Conservation (phyloP, 352 stramenopile genomes). For the Elongisporangium anandrum region DNA sequence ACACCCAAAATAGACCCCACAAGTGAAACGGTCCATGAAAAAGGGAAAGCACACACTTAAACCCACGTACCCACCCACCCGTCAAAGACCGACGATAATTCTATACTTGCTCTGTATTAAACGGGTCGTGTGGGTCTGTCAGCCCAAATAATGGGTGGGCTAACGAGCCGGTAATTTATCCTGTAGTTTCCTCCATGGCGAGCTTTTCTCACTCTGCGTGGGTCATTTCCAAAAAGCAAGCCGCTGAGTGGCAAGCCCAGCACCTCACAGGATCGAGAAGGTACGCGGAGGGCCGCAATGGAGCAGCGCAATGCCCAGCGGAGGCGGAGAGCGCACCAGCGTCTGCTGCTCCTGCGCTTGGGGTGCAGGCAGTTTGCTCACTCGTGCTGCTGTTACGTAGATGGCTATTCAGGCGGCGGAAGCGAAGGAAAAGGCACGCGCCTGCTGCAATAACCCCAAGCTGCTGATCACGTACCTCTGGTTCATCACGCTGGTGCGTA, state of each 20-base stretch:
- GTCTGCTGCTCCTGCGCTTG: too few relatives aligned
- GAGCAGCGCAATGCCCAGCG: background rate
- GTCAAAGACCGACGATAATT: background rate
- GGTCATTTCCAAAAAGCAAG: background rate
- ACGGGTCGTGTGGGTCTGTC: background rate
- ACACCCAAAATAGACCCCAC: background rate
- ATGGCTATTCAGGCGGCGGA: conserved; percentile 58
- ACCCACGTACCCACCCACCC: background rate
- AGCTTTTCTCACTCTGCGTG: background rate
- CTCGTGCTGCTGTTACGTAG: conserved; percentile 9
- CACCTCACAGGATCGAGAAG: background rate
- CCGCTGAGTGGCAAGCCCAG: background rate
- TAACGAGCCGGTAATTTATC: background rate
- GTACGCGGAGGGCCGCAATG: background rate
- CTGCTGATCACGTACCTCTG: conserved; percentile 83
- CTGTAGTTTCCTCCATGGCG: background rate
- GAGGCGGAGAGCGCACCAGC: too few relatives aligned
- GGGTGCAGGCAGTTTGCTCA: background rate
- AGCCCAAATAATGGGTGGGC: too few relatives aligned
- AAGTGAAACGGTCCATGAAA: background rate
- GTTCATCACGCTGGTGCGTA: conserved; percentile 65
- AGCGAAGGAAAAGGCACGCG: conserved; percentile 51
- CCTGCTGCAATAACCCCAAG: conserved; percentile 77
- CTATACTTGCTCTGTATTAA: background rate
- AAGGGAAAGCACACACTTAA: background rate